Evolutionary conservation across 805 yeast species (phyloP).

Genomic region (Millerozyma miso): DNA sequence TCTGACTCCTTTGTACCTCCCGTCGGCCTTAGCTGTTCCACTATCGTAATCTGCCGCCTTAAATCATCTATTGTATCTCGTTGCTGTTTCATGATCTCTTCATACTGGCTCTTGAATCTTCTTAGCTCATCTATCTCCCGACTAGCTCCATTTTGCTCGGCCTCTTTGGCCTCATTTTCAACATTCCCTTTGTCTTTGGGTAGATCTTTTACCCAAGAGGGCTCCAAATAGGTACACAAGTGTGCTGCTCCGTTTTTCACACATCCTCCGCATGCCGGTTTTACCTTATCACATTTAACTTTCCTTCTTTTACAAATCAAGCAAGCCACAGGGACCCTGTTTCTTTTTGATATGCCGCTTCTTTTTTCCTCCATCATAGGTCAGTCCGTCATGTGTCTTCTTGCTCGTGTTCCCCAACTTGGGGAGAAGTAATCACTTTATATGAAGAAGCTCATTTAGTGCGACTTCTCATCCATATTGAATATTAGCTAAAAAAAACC

Average conservation of each 20-base stretch:
- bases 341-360: conserved; percentile 16
- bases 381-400: not conserved
- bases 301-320: conserved; percentile 37
- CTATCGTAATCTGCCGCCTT: conserved; percentile 21
- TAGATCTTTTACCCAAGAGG: conserved; percentile 27
- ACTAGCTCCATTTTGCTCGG: too few species aligned
- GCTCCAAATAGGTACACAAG: conserved; percentile 37
- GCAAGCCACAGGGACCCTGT: conserved; percentile 39
- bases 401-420: too few species aligned
- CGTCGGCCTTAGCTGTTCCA: conserved; percentile 11
- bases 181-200: not conserved
- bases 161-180: not conserved
- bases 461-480: not conserved
- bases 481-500: not conserved
- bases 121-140: conserved; percentile 14
- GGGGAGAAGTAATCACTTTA: too few species aligned
- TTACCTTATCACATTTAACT: conserved; percentile 40
- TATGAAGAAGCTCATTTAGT: not conserved
- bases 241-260: conserved; percentile 37
- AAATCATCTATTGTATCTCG: conserved; percentile 29
- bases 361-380: not conserved
- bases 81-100: conserved; percentile 21
- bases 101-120: conserved; percentile 14
- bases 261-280: conserved; percentile 41
- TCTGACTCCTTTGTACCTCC: not conserved